Base-by-base conservation (phyloP, 2,329 filamentous ascomycete genomes). In the Microcyclospora tardicrescens region DNA sequence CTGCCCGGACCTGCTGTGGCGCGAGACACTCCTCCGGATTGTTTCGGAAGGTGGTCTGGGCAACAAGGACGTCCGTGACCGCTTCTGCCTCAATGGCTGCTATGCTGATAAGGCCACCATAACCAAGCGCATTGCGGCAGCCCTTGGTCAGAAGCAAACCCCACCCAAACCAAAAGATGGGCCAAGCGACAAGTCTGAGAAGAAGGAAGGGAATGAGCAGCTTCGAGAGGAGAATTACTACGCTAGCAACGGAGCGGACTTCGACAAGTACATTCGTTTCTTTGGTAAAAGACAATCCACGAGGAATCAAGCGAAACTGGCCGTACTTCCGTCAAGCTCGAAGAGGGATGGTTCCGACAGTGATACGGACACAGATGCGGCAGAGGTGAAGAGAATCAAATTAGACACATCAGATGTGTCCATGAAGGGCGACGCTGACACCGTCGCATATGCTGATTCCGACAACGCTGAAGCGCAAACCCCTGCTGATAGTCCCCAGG, bases 121-220 rank as follows among this genome's bases (percentile, higher is more conserved):
- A 40, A 57, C 57, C 32, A 58, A 60, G 50, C 55, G 57, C 28
- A 54, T 59, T 29, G 49, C 49, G 13, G 49, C 55, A n/a, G 55
- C 56, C 5, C 46, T 59, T 6, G 56, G 55, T 5, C 49, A 56
- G 42, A 56, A 57, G 51, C 55, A 56, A 30, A 46, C 48, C 9
- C 46, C 47, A 31, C 45, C 46, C n/a, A 49, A 51, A 13, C 35
- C 14, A 8, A 24, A 24, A 8, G 19, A 24, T 8, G 19, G 5
- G 8, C 19, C 19, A 24, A 24, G 19, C 19, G 19, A 24, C 19
- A 24, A 24, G 8, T 24, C 19, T 8, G 19, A 24, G 19, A 24
- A 24, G 19, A 24, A 24, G 19, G 19, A 24, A 8, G 19, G 19
- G 5, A 24, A 24, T 8, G 19, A 24, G 19, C 19, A 24, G 19